These are phyloP conservation scores for Mentha longifolia DNA, from an alignment of 257 asterid species.

Conservation along the genomic window DNA sequence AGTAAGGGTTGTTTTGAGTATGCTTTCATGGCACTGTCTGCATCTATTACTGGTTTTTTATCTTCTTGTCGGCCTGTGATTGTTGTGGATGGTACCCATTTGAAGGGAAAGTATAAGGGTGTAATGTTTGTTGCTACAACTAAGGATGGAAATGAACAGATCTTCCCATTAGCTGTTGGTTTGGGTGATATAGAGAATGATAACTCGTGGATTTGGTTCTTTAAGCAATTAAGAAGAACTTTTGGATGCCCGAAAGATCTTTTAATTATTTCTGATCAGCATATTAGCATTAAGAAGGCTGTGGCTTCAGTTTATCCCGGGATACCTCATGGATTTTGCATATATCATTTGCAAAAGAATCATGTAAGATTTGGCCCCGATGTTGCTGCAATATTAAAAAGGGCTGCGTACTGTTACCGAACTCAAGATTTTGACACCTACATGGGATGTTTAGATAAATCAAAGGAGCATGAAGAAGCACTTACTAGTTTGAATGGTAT, in stretches of 20 bases:
- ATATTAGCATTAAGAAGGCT: background rate
- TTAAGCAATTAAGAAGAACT: background rate
- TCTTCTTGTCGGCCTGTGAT: background rate
- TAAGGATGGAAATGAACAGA: too few species aligned
- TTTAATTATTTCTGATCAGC: too few species aligned
- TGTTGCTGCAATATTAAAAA: background rate
- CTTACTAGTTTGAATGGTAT: background rate
- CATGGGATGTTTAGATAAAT: background rate
- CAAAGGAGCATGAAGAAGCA: background rate
- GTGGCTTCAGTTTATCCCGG: background rate
- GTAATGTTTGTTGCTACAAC: background rate
- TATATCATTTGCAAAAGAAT: background rate
- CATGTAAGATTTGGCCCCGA: background rate
- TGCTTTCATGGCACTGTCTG: background rate
- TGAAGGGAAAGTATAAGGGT: background rate
- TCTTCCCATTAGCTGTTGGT: background rate
- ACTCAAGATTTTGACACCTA: background rate
- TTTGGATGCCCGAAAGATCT: background rate
- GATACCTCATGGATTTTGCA: background rate
- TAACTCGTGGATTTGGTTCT: background rate
- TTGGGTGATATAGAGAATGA: background rate
- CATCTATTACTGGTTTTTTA: background rate
- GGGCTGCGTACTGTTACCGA: background rate
- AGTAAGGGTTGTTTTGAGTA: background rate
- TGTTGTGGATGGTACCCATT: background rate